Conservation (phyloP, 257 asterid genomes). For the Solanum bulbocastanum region DNA sequence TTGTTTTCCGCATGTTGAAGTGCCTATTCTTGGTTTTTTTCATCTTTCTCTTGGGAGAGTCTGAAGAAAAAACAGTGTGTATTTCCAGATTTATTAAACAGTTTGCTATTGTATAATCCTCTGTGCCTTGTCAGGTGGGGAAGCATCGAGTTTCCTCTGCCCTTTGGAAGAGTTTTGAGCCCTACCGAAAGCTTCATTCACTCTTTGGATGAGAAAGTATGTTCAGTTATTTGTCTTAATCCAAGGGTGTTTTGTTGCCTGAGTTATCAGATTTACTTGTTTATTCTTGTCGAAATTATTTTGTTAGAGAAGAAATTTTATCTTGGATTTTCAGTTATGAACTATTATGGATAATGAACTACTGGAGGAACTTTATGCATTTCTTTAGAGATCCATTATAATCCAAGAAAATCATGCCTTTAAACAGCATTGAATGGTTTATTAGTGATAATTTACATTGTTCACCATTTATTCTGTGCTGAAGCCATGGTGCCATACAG, state of each 20-base stretch:
- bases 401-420: background rate
- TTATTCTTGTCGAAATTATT: background rate
- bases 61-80: background rate
- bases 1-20: background rate
- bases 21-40: background rate
- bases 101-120: constrained; percentile 1
- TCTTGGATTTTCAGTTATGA: background rate
- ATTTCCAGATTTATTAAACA: background rate
- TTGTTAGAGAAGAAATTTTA: background rate
- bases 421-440: background rate
- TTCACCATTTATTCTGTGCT: background rate
- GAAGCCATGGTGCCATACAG: background rate
- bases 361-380: background rate
- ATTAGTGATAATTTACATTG: background rate
- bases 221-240: background rate
- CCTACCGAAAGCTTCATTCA: constrained; percentile 80
- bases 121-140: constrained; percentile 56
- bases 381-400: background rate
- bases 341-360: background rate
- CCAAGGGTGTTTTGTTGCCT: background rate
- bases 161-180: constrained; percentile 90
- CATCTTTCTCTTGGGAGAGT: background rate
- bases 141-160: constrained; percentile 67
- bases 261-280: background rate
- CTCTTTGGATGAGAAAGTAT: constrained; percentile 74